Evolutionary conservation across 148 eudicot species (phyloP), one percentile per base, ranked within the genome.

Genomic region (Amaranthus palmeri): DNA sequence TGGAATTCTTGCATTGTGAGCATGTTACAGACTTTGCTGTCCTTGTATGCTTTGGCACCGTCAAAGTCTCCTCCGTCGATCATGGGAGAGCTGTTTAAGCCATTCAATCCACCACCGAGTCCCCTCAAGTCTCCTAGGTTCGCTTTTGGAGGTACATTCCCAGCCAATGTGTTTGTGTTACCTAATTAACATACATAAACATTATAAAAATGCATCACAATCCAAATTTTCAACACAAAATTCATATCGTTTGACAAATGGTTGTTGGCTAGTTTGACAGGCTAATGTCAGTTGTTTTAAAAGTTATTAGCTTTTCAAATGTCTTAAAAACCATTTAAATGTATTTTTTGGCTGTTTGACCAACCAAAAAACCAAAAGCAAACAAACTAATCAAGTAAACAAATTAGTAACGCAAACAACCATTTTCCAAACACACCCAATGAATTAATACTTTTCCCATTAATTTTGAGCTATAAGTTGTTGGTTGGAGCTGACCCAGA

Each of bases 11-110:
- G 97, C 96, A 92, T 92, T 1, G 91, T 88, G 3, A 92, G 91
- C 97, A 92, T 92, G 83, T 92, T 92, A 78, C 97, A 92, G 1
- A 92, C 96, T 81, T 92, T 92, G 74, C 93, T 92, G 78, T 92
- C 97, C 65, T 92, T 92, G 77, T 90, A 92, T 42, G 97, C 97
- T 71, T 92, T 92, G 15, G 97, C 97, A 50, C 97, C 97, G 54
- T 92, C 97, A 50, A 87, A 92, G 4, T 90, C 90, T 17, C 91
- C 96, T 9, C 97, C 97, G 64, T 92, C 97, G 3, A 92, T 87
- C 96, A 90, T 92, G 81, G 96, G 55, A 8, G 97, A 92, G 77
- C 83, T 82, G 84, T 88, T 88, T 67, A 88, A 42, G 36, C 89
- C 89, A 54, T 86, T 90, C 65, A 93, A 71, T 18, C 98, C 96